Evolutionary conservation across 352 stramenopile species (phyloP).

Genomic region (Thalassiosira delicatula): DNA sequence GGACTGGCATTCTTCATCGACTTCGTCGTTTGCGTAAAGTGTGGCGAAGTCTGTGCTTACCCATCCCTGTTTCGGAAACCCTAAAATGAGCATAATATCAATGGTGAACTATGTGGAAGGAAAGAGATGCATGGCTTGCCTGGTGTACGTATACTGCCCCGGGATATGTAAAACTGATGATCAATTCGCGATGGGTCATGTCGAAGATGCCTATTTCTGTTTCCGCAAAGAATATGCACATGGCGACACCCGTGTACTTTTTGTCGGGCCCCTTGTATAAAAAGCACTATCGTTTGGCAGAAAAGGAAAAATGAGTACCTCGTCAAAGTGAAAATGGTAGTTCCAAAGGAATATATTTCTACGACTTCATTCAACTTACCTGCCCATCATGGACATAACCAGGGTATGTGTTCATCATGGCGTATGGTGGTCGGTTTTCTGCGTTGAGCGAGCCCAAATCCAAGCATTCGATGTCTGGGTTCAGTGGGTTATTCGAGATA

Average conservation of each 20-base stretch:
- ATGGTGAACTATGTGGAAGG: too few species aligned
- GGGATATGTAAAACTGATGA: background rate
- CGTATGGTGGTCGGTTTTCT: background rate
- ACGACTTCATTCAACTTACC: too few species aligned
- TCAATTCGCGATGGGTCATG: slow-evolving; percentile 6
- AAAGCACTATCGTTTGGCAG: background rate
- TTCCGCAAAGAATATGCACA: slow-evolving; percentile 7
- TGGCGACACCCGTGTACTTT: background rate
- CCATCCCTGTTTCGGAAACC: slow-evolving; percentile 2
- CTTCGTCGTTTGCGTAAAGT: background rate
- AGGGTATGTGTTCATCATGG: slow-evolving; percentile 2
- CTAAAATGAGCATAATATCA: too few species aligned
- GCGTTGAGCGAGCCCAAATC: background rate
- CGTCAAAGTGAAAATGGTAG: too few species aligned
- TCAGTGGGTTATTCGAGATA: background rate
- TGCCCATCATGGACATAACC: slow-evolving; percentile 3
- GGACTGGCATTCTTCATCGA: background rate
- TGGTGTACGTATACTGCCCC: background rate
- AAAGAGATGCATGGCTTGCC: too few species aligned
- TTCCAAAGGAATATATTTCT: too few species aligned
- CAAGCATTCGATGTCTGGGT: background rate
- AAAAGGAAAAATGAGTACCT: too few species aligned
- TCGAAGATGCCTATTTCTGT: background rate
- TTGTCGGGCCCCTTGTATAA: background rate
- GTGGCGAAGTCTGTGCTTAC: background rate